These are phyloP conservation scores for Trichomonascaceae sp. DNA, from an alignment of 1,139 yeast species.

Conservation along the genomic window DNA sequence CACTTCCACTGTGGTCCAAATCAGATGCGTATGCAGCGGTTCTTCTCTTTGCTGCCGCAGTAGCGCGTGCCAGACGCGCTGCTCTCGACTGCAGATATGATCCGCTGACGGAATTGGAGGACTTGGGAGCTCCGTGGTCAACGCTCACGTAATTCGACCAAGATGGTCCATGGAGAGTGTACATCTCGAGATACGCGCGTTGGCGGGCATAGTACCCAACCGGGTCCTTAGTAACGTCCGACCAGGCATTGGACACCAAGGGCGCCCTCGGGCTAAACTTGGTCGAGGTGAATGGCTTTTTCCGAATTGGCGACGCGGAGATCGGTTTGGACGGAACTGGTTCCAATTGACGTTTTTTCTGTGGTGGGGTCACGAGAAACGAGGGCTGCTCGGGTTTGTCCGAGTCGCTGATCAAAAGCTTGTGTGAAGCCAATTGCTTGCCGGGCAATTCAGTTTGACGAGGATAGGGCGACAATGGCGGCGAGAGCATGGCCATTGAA, in stretches of 20 bases:
- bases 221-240: constrained; percentile 18
- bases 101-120: not conserved
- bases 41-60: not conserved
- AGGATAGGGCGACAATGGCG: constrained; percentile 20
- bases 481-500: constrained; percentile 14
- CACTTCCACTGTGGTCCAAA: not conserved
- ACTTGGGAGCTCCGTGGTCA: constrained; percentile 5
- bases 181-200: constrained; percentile 18
- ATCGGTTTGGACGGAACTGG: too few relatives aligned
- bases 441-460: constrained; percentile 6
- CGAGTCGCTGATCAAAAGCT: too few relatives aligned
- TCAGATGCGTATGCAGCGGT: not conserved
- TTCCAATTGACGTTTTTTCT: not conserved
- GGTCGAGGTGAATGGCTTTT: constrained; percentile 9
- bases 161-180: constrained; percentile 21
- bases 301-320: too few relatives aligned
- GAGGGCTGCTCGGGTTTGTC: too few relatives aligned
- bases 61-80: not conserved
- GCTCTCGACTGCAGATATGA: not conserved
- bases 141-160: constrained; percentile 18
- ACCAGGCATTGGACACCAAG: constrained; percentile 19
- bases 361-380: not conserved
- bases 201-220: constrained; percentile 19
- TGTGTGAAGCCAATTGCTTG: too few relatives aligned
- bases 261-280: constrained; percentile 12